phyloP scores from a whole-genome alignment of 1,284 basidiomycete genomes.

The Puccinia novopanici region DNA sequence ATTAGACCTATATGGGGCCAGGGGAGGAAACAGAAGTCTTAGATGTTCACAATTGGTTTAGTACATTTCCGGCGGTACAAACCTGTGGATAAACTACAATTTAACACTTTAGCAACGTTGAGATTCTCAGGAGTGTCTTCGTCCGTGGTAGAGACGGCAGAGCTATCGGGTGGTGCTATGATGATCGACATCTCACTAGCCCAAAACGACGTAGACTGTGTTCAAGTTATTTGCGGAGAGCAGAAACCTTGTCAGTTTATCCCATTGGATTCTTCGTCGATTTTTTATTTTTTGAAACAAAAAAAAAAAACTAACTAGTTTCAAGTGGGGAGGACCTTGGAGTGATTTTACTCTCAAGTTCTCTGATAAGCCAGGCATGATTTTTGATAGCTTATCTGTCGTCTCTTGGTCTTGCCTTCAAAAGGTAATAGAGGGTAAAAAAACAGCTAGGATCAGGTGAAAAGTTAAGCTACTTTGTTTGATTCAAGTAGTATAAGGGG shows the following conservation, averaged over 20 bases:
- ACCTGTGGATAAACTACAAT: conserved; percentile 40
- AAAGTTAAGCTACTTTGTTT: too few relatives aligned
- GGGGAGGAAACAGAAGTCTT: background rate
- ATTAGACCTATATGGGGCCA: background rate
- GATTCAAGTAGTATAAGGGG: background rate
- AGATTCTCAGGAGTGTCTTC: background rate
- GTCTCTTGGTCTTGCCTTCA: conserved; percentile 32
- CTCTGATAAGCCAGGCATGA: conserved; percentile 35
- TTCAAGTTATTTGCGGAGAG: too few relatives aligned
- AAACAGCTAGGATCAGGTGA: background rate
- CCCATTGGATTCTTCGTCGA: too few relatives aligned
- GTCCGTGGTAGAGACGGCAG: background rate
- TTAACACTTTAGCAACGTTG: conserved; percentile 37
- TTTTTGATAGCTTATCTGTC: conserved; percentile 26
- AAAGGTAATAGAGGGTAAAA: background rate
- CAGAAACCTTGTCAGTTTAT: too few relatives aligned
- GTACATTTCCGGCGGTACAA: conserved; percentile 30
- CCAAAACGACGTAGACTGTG: conserved; percentile 45
- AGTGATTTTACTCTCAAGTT: conserved; percentile 15
- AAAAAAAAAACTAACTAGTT: conserved; percentile 27
- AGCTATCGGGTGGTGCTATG: conserved; percentile 10
- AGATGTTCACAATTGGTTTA: conserved; percentile 34
- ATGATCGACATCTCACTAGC: conserved; percentile 31
- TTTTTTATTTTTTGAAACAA: too few relatives aligned
- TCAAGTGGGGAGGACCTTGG: conserved; percentile 26